Conservation (phyloP, 306 rosid species). For the Herpetospermum pedunculosum region DNA sequence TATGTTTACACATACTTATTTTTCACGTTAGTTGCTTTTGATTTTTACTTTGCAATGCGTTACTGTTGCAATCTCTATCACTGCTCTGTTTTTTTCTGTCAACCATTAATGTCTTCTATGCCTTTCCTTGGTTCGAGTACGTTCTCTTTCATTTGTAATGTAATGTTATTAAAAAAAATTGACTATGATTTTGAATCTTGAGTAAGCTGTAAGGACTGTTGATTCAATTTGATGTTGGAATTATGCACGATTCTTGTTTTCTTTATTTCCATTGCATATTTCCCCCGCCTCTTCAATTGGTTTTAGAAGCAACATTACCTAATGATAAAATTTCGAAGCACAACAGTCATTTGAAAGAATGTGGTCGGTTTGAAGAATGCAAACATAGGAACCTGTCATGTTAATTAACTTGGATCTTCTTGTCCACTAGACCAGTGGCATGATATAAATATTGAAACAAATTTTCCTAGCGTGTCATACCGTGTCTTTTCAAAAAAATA, state of each 20-base stretch:
- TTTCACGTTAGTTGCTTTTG: background rate
- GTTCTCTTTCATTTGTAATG: background rate
- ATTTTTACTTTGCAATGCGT: slow-evolving; percentile 2
- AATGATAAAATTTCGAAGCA: background rate
- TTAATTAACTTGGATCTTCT: background rate
- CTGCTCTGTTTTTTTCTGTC: background rate
- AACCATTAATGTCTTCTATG: background rate
- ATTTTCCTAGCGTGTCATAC: background rate
- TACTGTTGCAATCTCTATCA: background rate
- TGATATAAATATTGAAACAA: background rate
- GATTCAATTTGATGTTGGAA: background rate
- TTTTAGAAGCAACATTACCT: background rate
- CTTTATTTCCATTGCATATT: background rate
- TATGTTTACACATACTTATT: background rate
- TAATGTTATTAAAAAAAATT: background rate
- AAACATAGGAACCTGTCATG: background rate
- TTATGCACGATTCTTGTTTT: slow-evolving; percentile 7
- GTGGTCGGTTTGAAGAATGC: background rate
- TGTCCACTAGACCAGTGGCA: background rate
- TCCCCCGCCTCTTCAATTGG: background rate
- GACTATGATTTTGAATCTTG: background rate
- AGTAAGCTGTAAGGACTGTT: background rate
- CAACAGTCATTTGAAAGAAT: background rate
- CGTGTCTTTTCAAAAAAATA: no score
- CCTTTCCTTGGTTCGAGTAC: background rate